phyloP scores from a whole-genome alignment of 2,329 filamentous ascomycete species.

The Aspergillus nomiae region DNA sequence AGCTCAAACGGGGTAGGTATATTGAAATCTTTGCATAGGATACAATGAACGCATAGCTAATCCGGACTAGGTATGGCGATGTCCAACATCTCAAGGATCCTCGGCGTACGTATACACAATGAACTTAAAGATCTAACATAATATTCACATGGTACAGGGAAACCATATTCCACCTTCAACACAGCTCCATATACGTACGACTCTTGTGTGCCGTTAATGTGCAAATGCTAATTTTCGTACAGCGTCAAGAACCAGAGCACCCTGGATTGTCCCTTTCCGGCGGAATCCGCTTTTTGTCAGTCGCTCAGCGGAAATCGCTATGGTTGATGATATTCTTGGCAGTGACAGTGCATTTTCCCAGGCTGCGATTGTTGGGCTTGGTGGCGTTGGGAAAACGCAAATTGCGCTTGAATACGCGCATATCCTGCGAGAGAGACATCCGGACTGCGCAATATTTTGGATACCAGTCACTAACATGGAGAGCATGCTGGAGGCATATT shows the following conservation, averaged over 20 bases:
- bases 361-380: conserved; percentile 16
- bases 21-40: neutral
- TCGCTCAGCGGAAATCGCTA: neutral
- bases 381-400: conserved; percentile 1
- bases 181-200: neutral
- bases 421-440: neutral
- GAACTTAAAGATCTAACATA: neutral
- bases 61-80: neutral
- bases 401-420: neutral
- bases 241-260: neutral
- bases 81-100: neutral
- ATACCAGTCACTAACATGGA: neutral
- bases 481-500: neutral
- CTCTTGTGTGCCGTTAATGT: neutral
- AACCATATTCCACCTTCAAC: too few relatives aligned
- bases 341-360: neutral
- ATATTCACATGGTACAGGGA: neutral
- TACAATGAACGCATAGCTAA: neutral
- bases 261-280: neutral
- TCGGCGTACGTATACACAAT: neutral
- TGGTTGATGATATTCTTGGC: neutral
- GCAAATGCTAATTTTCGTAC: neutral
- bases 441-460: neutral
- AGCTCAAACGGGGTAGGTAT: neutral
- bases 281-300: neutral